These are phyloP conservation scores for Syzygium grande DNA, from an alignment of 345 rosid species.

Conservation along the genomic window DNA sequence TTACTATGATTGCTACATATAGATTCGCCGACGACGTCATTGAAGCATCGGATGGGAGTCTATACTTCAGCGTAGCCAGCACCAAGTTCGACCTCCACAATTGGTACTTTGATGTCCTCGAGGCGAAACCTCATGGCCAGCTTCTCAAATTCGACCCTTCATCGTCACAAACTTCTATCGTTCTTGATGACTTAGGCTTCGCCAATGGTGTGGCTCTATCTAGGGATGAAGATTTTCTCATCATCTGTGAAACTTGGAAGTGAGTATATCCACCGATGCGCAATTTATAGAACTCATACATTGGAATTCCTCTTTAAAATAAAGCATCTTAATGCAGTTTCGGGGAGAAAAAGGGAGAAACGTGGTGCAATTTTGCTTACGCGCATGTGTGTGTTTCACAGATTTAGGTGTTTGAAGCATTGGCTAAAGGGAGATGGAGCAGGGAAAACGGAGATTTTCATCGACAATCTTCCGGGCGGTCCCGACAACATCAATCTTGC, in stretches of 20 bases:
- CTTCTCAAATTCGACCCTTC: slow-evolving; percentile 43
- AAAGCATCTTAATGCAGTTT: neutral
- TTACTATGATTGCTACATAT: neutral
- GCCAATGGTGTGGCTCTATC: slow-evolving; percentile 52
- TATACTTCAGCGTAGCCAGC: slow-evolving; percentile 42
- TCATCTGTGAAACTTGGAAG: slow-evolving; percentile 43
- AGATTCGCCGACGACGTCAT: slow-evolving; percentile 54
- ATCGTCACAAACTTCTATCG: slow-evolving; percentile 14
- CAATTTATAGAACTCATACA: neutral
- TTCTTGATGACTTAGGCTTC: slow-evolving; percentile 25
- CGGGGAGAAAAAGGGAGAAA: neutral
- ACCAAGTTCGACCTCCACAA: slow-evolving; percentile 29
- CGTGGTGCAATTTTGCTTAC: neutral
- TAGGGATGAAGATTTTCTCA: slow-evolving; percentile 25
- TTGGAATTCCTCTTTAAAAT: neutral
- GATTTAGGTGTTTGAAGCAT: slow-evolving; percentile 34
- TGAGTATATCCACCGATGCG: slow-evolving; percentile 3
- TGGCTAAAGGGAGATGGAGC: slow-evolving; percentile 31
- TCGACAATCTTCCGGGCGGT: slow-evolving; percentile 38
- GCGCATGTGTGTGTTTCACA: neutral
- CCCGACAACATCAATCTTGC: slow-evolving; percentile 53
- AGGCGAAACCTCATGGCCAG: slow-evolving; percentile 49
- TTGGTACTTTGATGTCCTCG: slow-evolving; percentile 37
- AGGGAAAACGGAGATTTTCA: slow-evolving; percentile 29
- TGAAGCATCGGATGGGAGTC: slow-evolving; percentile 41